Conservation (phyloP, 768 basidiomycete species). For the Mycena chlorophos region DNA sequence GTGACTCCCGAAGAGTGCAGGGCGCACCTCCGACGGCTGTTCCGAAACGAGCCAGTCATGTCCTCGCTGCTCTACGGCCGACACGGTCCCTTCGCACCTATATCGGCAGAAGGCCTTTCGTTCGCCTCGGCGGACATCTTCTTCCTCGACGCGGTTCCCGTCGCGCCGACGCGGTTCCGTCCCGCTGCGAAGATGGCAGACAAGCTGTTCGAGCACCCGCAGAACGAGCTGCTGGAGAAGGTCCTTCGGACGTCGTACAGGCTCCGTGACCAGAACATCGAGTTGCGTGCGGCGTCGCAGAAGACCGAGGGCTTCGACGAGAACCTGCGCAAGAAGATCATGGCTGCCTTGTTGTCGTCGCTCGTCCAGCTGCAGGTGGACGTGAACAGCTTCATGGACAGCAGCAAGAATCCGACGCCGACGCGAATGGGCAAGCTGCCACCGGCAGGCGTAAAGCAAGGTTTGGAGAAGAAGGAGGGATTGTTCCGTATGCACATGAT, state of each 20-base stretch:
- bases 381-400: conserved; percentile 97
- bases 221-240: conserved; percentile 85
- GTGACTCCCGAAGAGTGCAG: conserved; percentile 91
- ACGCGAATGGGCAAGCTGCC: conserved; percentile 86
- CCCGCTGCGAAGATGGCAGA: conserved; percentile 92
- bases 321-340: conserved; percentile 50
- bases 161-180: conserved; percentile 93
- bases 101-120: conserved; percentile 60
- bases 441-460: conserved; percentile 92
- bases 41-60: conserved; percentile 77
- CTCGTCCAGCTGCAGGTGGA: conserved; percentile 90
- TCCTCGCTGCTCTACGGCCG: conserved; percentile 89
- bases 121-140: conserved; percentile 91
- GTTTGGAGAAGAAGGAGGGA: conserved; percentile 98
- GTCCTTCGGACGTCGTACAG: conserved; percentile 80
- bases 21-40: conserved; percentile 87
- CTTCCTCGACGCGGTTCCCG: conserved; percentile 90
- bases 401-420: conserved; percentile 89
- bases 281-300: conserved; percentile 58
- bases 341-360: conserved; percentile 72
- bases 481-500: conserved; percentile 99
- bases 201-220: conserved; percentile 91
- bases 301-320: conserved; percentile 60
- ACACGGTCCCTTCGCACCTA: conserved; percentile 78
- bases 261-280: conserved; percentile 72